Evolutionary conservation across 1,139 yeast species (phyloP), one percentile per base, ranked within the genome.

Genomic region (Diutina pseudorugosa): DNA sequence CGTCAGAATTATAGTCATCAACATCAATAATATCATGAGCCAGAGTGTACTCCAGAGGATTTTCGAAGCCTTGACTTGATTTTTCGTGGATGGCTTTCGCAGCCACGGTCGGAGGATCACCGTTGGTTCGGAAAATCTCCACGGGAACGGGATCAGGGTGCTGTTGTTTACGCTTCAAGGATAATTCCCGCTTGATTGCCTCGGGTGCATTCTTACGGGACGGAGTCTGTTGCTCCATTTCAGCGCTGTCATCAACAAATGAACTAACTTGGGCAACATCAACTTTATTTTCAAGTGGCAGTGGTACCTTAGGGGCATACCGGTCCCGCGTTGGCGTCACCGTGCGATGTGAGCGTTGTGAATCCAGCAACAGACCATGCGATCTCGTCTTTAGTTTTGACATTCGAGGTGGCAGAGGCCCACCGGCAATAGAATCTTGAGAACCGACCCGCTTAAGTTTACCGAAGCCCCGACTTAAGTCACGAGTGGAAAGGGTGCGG

Each of bases 381-480:
- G 49, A 45, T 8, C 49, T 33, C n/a, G 49, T 45, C 9, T 45
- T 21, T 8, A 45, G 16, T 18, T 45, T 45, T 11, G 49, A 19
- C 23, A 45, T 45, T 4, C 49, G 49, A 45, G 49, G 40, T 16
- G 47, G 47, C 33, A 25, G 25, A 14, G 47, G 23, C 19, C 21
- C 16, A n/a, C 36, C 16, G 3, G 12, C 21, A 27, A 45, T 40
- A 14, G 23, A 12, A 14, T 33, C 49, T 33, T 21, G 49, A 3
- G 49, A 45, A 11, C 23, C 49, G 4, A 45, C 40, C 19, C 49
- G 41, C n/a, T 45, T 45, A 25, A 45, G 49, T 18, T 45, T 45
- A 8, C 49, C 49, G 18, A 45, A 25, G 6, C 49, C 40, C 9
- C 18, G n/a, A 4, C 36, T 27, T 9, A 45, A n/a, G n/a, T 45